phyloP scores from a whole-genome alignment of 2,329 filamentous ascomycete species.

The Thyridium curvatum region DNA sequence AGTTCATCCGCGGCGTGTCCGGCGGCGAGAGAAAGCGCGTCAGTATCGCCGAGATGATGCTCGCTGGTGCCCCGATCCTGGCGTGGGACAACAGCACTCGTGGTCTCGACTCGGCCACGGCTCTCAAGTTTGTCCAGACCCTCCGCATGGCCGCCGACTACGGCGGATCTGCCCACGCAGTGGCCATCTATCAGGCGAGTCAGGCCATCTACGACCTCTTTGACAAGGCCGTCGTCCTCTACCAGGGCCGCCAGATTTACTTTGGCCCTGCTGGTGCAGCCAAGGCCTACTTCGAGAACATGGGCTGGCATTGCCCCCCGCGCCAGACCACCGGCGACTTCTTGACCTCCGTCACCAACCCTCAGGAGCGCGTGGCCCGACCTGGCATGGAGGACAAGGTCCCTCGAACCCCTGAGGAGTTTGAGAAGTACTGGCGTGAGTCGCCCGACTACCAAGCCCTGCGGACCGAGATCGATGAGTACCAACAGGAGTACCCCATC shows the following conservation, averaged over 20 bases:
- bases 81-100: constrained; percentile 21
- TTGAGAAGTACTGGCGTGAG: constrained; percentile 42
- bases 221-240: constrained; percentile 66
- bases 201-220: constrained; percentile 53
- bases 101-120: no score
- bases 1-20: constrained; percentile 67
- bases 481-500: constrained; percentile 39
- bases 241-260: constrained; percentile 70
- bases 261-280: constrained; percentile 56
- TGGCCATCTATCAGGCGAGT: constrained; percentile 1
- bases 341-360: constrained; percentile 61
- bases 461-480: constrained; percentile 39
- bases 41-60: constrained; percentile 77
- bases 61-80: constrained; percentile 63
- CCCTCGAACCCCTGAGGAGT: constrained; percentile 64
- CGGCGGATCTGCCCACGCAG: background rate
- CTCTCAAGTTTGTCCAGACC: no score
- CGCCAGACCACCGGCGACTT: constrained; percentile 66
- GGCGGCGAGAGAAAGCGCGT: constrained; percentile 77
- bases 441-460: constrained; percentile 37
- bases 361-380: constrained; percentile 46
- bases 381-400: constrained; percentile 44
- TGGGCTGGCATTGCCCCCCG: constrained; percentile 61
- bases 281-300: constrained; percentile 57
- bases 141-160: no score